Conservation (phyloP, 768 basidiomycete genomes). For the Coprinellus aureogranulatus region DNA sequence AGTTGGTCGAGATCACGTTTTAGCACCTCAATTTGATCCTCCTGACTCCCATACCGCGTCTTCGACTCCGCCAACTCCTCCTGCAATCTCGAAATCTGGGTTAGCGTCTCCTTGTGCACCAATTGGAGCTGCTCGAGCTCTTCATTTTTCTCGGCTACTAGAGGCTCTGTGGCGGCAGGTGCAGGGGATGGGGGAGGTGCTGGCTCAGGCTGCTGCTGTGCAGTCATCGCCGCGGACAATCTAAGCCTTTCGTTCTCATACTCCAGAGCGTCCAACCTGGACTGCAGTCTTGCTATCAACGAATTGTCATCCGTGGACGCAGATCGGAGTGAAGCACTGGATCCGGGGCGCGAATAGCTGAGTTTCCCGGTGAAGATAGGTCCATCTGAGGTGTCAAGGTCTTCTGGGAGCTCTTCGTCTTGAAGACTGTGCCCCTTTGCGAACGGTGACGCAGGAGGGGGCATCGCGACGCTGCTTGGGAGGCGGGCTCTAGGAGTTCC, state of each 20-base stretch:
- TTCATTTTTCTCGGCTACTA: neutral
- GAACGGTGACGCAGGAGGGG: constrained; percentile 68
- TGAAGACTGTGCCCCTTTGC: constrained; percentile 5
- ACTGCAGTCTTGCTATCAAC: constrained; percentile 42
- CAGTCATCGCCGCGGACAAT: constrained; percentile 19
- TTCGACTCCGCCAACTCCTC: constrained; percentile 10
- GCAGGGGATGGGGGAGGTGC: neutral
- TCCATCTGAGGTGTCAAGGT: neutral
- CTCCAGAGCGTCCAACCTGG: constrained; percentile 59
- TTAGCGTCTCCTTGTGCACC: constrained; percentile 5
- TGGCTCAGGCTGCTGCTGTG: neutral
- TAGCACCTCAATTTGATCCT: neutral
- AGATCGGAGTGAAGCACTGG: constrained; percentile 37
- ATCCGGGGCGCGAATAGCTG: constrained; percentile 35
- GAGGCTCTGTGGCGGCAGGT: neutral
- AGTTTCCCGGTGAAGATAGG: constrained; percentile 1
- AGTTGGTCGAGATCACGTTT: neutral
- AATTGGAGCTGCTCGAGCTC: constrained; percentile 8
- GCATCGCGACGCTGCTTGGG: constrained; percentile 78
- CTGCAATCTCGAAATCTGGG: constrained; percentile 2
- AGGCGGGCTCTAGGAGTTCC: constrained; percentile 64
- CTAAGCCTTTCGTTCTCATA: constrained; percentile 68
- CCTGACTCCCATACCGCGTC: neutral
- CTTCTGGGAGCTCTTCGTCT: constrained; percentile 4
- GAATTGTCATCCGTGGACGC: constrained; percentile 32